Conservation (phyloP, 805 yeast genomes). For the Saturnispora sekii region DNA sequence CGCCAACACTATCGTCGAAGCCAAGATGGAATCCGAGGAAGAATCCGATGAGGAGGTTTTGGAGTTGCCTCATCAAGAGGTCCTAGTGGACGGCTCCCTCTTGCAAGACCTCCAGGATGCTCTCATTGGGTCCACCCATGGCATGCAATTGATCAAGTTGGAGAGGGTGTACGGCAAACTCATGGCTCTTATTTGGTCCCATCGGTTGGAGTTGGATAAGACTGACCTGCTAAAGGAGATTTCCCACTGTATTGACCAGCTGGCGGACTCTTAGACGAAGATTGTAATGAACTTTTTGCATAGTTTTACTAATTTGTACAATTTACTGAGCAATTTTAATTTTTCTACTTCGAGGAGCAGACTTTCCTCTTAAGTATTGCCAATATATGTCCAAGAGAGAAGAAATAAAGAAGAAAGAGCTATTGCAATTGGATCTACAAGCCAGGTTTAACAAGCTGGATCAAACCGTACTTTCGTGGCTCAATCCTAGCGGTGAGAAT, state of each 20-base stretch:
- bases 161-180: neutral
- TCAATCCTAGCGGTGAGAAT: slow-evolving; percentile 10
- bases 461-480: slow-evolving; percentile 32
- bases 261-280: too few relatives aligned
- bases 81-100: too few relatives aligned
- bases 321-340: too few relatives aligned
- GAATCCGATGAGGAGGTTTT: slow-evolving; percentile 8
- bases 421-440: slow-evolving; percentile 38
- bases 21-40: slow-evolving; percentile 1
- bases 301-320: too few relatives aligned
- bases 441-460: slow-evolving; percentile 32
- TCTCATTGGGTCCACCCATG: too few relatives aligned
- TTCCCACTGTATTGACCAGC: too few relatives aligned
- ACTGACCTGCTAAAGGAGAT: neutral
- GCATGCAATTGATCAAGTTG: neutral
- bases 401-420: slow-evolving; percentile 38
- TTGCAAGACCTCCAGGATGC: too few relatives aligned
- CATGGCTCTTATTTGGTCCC: too few relatives aligned
- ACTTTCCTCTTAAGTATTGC: neutral
- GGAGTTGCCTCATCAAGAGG: too few relatives aligned
- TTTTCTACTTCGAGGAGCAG: neutral
- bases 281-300: too few relatives aligned
- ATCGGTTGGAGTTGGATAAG: too few relatives aligned
- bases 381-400: slow-evolving; percentile 23
- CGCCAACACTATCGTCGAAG: neutral